Evolutionary conservation across 768 basidiomycete genomes (phyloP), one percentile per base, ranked within the genome.

Genomic region (Leucocoprinus sp.): DNA sequence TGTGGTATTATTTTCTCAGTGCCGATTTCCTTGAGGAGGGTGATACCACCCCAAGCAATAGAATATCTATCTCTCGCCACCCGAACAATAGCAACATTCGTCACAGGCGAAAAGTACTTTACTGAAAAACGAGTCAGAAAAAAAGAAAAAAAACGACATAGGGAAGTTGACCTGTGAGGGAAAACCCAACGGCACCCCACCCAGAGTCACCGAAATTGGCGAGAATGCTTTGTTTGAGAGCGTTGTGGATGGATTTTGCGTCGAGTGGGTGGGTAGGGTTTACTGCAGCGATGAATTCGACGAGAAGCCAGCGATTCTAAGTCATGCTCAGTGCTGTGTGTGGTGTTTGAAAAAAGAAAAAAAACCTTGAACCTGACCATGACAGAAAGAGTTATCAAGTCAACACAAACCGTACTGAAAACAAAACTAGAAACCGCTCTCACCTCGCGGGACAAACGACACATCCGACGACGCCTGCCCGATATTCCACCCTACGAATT

Each of bases 251-350:
- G 15, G 74, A 71, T 54, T 80, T 84, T 14, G 73, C 70, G 35
- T 79, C 78, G 8, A 85, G 56, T 24, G 23, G 42, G 21, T 29
- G 18, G 33, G 24, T 45, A 26, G 41, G 60, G 36, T 43, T 49
- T 37, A 51, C 56, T 17, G 59, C 47, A 1, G 72, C 65, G 28
- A 93, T 74, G 56, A 93, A 82, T 62, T 95, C 89, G 44, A 92
- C 80, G 26, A 95, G 76, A 9, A 93, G 64, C 85, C 90, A 92
- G 27, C 92, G 77, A 60, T 92, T 93, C 89, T 91, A 52, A 27
- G 26, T 27, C 5, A 27, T 5, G 26, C 5, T 27, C 26, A 27
- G 26, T 27, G 5, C 5, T 11, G 26, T 27, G 26, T 27, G 5
- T 11, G 26, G 11, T 27, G 26, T 27, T n/a, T n/a, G n/a, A n/a